phyloP scores from a whole-genome alignment of 2,329 filamentous ascomycete species.

The Zymoseptoria tritici region DNA sequence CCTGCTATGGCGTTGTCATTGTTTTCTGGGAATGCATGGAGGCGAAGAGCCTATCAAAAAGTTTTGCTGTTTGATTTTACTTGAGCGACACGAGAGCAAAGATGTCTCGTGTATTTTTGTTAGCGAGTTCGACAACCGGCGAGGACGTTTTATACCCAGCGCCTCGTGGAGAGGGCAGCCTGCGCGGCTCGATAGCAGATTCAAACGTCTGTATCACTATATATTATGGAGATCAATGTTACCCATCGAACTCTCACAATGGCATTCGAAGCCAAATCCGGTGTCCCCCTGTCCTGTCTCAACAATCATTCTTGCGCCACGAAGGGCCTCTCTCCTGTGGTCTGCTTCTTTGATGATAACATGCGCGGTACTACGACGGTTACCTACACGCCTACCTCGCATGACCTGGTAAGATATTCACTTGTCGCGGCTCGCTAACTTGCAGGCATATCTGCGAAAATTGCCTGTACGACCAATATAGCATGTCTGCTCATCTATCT shows the following conservation, averaged over 20 bases:
- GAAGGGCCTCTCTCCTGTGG: no score
- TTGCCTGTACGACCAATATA: no score
- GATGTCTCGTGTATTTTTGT: conserved; percentile 2
- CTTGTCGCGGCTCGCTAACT: no score
- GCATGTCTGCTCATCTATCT: no score
- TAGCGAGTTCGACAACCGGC: conserved; percentile 4
- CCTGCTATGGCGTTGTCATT: conserved; percentile 1
- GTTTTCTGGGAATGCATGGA: conserved; percentile 1
- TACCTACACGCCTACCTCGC: no score
- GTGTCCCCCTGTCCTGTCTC: neutral
- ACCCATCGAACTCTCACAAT: neutral
- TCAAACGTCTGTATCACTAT: neutral
- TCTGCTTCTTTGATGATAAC: no score
- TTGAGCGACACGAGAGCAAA: neutral
- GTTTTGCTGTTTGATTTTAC: neutral
- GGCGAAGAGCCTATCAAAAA: conserved; percentile 3
- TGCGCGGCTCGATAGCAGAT: conserved; percentile 3
- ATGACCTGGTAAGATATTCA: no score
- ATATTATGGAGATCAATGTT: neutral
- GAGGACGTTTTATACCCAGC: conserved; percentile 9
- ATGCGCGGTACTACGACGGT: no score
- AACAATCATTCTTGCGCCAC: no score
- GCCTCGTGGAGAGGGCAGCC: conserved; percentile 10
- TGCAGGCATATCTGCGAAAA: no score
- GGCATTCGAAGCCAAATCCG: neutral